Evolutionary conservation across 2,329 filamentous ascomycete genomes (phyloP), one percentile per base, ranked within the genome.

Genomic region (Cercospora sojina): DNA sequence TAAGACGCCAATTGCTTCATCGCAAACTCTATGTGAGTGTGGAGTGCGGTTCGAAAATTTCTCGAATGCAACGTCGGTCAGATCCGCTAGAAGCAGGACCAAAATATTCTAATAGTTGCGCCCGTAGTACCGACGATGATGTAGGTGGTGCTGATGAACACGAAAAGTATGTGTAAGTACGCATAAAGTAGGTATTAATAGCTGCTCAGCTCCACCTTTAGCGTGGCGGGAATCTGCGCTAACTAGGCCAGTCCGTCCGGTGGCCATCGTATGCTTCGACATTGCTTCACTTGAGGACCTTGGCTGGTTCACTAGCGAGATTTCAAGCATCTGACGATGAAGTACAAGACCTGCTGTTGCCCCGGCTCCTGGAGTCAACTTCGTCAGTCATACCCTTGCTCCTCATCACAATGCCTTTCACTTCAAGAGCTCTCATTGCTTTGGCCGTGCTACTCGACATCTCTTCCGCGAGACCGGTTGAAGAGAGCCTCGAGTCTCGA

Each of bases 351-450:
- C 27, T 35, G 53, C 31, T 35, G 29, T 31, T 57, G 53, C 9
- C 29, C 29, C 53, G 12, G 53, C 29, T n/a, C 2, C n/a, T 32
- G 53, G 23, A 8, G 3, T 18, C 8, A n/a, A 16, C 23, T 6
- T 12, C 12, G 10, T 20, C 53, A 20, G 16, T n/a, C 16, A 31
- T 32, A 23, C n/a, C 31, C 53, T 35, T 29, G 20, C 13, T 38
- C 18, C 20, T 25, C 25, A 43, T 20, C 51, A 47, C 18, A 56
- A 63, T 63, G 60, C 32, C 32, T 63, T 49, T 63, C 51, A 27
- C 31, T 7, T 43, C 49, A 20, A 63, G 51, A 31, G 60, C 51
- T 57, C 51, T 63, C 9, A n/a, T 57, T 27, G 60, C 60, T 63
- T 23, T 63, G 29, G 35, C 60, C n/a, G 35, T 47, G 3, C 32